A percentile compares a stretch with the other conserved stretches of the same genome.
These are phyloP conservation scores for Fusarium newnesense DNA, from an alignment of 2,329 filamentous ascomycete genomes.

Conservation along the genomic window DNA sequence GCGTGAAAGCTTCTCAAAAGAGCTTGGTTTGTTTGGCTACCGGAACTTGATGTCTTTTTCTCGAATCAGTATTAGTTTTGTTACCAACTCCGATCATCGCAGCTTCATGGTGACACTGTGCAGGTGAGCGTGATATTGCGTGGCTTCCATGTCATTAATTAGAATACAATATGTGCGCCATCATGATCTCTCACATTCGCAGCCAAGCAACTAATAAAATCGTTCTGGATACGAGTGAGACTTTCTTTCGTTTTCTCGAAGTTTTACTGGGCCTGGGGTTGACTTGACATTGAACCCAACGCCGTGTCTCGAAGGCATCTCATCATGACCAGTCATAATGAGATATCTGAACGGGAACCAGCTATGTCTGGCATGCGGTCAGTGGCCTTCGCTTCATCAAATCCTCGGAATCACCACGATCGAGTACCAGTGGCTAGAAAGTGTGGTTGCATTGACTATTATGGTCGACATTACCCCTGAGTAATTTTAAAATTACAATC, in stretches of 20 bases:
- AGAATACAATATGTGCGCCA: constrained; percentile 1
- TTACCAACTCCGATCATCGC: background rate
- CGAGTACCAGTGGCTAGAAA: background rate
- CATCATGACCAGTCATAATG: constrained; percentile 2
- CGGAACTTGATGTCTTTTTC: background rate
- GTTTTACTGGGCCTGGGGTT: background rate
- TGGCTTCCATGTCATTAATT: constrained; percentile 13
- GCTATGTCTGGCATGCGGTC: background rate
- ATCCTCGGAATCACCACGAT: constrained; percentile 6
- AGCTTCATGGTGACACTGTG: background rate
- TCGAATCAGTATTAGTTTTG: background rate
- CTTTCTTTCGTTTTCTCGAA: background rate
- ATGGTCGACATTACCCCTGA: constrained; percentile 38
- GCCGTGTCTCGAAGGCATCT: background rate
- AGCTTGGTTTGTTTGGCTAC: constrained; percentile 1
- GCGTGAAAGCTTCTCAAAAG: constrained; percentile 16
- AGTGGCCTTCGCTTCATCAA: constrained; percentile 5
- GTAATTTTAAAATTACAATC: constrained; percentile 40
- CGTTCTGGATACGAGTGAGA: background rate
- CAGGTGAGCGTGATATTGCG: background rate
- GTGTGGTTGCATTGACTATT: constrained; percentile 34
- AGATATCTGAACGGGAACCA: background rate
- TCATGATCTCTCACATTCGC: constrained; percentile 10
- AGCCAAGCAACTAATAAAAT: background rate
- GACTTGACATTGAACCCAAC: background rate